These are phyloP conservation scores for Psilocybe subaeruginosa DNA, from an alignment of 768 basidiomycete species.

Conservation along the genomic window DNA sequence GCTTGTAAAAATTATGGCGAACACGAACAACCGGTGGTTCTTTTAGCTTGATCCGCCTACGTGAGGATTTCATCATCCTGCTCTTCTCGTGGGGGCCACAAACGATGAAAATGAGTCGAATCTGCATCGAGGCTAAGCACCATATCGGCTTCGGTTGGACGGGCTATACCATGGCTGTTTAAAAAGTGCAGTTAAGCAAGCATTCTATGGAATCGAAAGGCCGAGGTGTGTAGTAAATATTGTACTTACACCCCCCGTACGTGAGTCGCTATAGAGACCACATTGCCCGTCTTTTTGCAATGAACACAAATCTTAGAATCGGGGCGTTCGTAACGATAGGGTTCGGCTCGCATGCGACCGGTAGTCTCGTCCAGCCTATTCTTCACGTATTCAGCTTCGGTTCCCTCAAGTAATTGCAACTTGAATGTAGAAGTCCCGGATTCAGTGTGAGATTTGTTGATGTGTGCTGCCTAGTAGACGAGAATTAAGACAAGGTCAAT, in stretches of 20 bases:
- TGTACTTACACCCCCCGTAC: neutral
- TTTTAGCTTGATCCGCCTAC: too few species aligned
- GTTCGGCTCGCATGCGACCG: neutral
- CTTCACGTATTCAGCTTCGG: neutral
- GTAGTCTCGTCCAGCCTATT: neutral
- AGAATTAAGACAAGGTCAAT: neutral
- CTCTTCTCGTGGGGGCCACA: neutral
- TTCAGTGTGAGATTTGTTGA: neutral
- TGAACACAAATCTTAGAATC: neutral
- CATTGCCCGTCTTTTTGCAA: neutral
- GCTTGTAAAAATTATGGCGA: too few species aligned
- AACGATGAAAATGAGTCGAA: neutral
- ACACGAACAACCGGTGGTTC: too few species aligned
- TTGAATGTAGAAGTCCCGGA: neutral
- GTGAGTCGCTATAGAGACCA: neutral
- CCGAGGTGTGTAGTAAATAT: too few species aligned
- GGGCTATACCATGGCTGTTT: neutral
- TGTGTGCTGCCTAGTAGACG: neutral
- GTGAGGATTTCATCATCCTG: neutral
- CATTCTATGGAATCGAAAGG: neutral
- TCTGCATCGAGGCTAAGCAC: neutral
- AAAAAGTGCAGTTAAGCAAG: neutral
- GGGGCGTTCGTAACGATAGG: neutral
- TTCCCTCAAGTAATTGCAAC: neutral
- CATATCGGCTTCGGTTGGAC: constrained; percentile 3